Evolutionary conservation across 148 eudicot species (phyloP), one percentile per base, ranked within the genome.

Genomic region (Chenopodium quinoa): DNA sequence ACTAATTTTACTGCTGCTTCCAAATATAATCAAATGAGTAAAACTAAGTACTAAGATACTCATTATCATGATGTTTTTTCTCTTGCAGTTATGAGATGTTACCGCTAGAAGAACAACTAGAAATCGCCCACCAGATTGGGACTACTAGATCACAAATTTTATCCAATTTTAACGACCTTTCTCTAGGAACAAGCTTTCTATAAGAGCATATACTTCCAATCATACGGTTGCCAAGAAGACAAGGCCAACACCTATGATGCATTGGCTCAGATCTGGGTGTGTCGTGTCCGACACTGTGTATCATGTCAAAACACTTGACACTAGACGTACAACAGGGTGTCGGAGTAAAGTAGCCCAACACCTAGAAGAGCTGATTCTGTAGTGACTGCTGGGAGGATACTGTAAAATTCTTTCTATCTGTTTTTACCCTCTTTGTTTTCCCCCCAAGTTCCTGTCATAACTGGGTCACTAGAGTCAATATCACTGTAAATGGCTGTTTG

Each of bases 101-200:
- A 63, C 87, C 93, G 40, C 85, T 96, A 40, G 99, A 96, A 86
- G 93, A 96, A 75, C 99, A 96, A 83, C 86, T 91, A 60, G 99
- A 96, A 78, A 91, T 96, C 60, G 98, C 99, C 27, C 87, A 93
- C 62, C 99, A 96, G 89, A 89, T 91, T 44, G 99, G 99, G 69
- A 96, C 99, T 34, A 96, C 99, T 9, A 91, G 98, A 25, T 81
- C 90, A 8, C 99, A 91, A 80, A 91, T 96, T 58, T 65, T 93
- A 25, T 89, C 94, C 54, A 96, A 92, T 85, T 83, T 96, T 87
- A 92, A 92, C 80, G 99, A 96, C 79, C 92, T 96, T 50, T 86
- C 92, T 25, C 80, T 92, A 31, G 94, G 90, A 50, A 96, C 98
- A n/a, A 96, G 99, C 90, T 96, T 96, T 83, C 88, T 96, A 87